phyloP scores from a whole-genome alignment of 495 filamentous ascomycete genomes.

The Podospora pseudocomata region DNA sequence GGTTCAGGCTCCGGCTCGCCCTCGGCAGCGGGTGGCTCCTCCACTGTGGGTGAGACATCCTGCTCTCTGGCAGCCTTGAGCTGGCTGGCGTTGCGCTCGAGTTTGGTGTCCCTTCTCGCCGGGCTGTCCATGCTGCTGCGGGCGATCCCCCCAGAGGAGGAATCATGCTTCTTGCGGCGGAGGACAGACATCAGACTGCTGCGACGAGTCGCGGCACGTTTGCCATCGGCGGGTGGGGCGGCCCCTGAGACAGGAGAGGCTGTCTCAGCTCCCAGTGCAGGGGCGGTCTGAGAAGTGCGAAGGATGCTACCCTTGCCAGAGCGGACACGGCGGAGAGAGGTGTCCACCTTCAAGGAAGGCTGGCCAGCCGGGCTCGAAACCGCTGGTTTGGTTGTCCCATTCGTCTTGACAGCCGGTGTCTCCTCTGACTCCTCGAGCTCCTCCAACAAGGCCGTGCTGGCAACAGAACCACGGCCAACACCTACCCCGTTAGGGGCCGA shows the following conservation, averaged over 20 bases:
- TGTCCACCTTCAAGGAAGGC: not conserved
- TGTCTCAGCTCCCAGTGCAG: constrained; percentile 6
- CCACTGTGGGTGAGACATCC: not conserved
- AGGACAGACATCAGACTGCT: constrained; percentile 46
- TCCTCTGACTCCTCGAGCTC: constrained; percentile 42
- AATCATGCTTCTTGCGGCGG: constrained; percentile 43
- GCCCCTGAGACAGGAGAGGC: not conserved
- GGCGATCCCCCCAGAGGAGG: constrained; percentile 36
- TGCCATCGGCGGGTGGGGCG: not conserved
- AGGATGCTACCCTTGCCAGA: constrained; percentile 36
- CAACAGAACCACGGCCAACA: constrained; percentile 16
- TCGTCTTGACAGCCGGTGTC: constrained; percentile 21
- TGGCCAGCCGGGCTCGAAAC: not conserved
- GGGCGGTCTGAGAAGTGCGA: constrained; percentile 25
- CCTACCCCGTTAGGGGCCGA: not conserved
- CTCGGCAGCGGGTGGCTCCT: constrained; percentile 1
- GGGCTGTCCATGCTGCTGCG: constrained; percentile 46
- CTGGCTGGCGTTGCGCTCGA: constrained; percentile 47
- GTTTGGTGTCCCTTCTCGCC: constrained; percentile 48
- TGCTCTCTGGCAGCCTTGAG: constrained; percentile 31
- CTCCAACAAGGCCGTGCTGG: constrained; percentile 31
- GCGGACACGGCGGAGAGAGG: constrained; percentile 29
- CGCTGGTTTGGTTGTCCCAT: constrained; percentile 23
- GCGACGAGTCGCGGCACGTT: constrained; percentile 13
- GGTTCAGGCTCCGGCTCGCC: not conserved